Base-by-base conservation (phyloP, 257 asterid genomes). In the Cynanchum wilfordii region DNA sequence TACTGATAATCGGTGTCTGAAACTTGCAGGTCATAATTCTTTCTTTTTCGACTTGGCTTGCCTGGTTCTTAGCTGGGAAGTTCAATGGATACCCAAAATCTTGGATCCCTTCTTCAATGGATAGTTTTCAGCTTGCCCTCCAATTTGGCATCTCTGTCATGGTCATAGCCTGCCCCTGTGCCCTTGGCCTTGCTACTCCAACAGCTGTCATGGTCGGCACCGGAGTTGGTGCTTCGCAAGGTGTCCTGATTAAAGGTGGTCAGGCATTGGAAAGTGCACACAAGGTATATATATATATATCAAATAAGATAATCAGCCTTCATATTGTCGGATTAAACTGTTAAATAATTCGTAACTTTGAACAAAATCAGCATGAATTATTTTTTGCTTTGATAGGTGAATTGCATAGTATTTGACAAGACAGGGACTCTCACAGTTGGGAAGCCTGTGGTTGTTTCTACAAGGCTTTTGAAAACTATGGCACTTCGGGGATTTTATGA, bases 201-300 rank as follows among this genome's bases (percentile, higher is more conserved):
- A 82, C 88, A 7, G 86, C 88, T 30, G 82, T 84, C 25, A 84
- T 84, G 88, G 88, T 84, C 66, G 86, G 83, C 10, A 79, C 86
- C 12, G 86, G 86, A 27, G 82, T 82, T 30, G 88, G 88, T 50
- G 88, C 86, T 64, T 74, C 82, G 22, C 80, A 78, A 65, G 97
- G 97, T 38, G 85, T 92, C 56, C 87, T 93, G 0, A 90, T 93
- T 42, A 93, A 93, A 93, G 98, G 97, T 16, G 98, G 98, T 25
- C 95, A 82, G 25, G 96, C 98, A 12, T 82, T 93, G 74, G 93
- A 93, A 84, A 87, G 82, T 73, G 79, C 98, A 79, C 97, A 89
- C 68, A 86, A 90, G 98, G 98, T 88, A 25, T 25, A 72, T 70
- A n/a, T n/a, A n/a, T n/a, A n/a, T 33, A 33, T 33, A 56, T 70